Conservation (phyloP, 2,329 filamentous ascomycete species). For the Nigrospora osmanthi region DNA sequence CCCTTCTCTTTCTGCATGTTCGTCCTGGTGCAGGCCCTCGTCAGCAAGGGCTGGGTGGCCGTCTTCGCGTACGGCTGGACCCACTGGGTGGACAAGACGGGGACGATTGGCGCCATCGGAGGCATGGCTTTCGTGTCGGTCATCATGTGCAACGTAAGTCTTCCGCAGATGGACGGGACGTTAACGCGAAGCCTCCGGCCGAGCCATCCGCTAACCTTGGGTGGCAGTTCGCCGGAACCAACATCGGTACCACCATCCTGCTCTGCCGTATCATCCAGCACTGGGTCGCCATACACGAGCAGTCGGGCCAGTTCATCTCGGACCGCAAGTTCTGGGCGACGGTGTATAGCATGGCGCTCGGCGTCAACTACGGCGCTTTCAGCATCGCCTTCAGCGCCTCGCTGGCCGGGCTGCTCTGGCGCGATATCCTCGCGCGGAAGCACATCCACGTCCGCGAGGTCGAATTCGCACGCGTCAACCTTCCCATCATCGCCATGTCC, state of each 20-base stretch:
- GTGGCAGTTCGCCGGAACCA: conserved; percentile 63
- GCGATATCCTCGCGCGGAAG: conserved; percentile 61
- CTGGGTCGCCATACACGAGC: conserved; percentile 53
- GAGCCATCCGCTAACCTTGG: background rate
- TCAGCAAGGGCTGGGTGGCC: conserved; percentile 66
- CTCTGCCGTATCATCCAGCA: conserved; percentile 62
- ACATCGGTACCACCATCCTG: conserved; percentile 69
- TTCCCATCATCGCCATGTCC: conserved; percentile 62
- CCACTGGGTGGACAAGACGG: conserved; percentile 63
- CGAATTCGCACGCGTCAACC: conserved; percentile 62
- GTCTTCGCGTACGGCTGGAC: conserved; percentile 70
- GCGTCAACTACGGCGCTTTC: conserved; percentile 69
- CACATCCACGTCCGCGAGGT: conserved; percentile 55
- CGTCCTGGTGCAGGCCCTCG: conserved; percentile 62
- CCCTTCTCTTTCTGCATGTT: conserved; percentile 72
- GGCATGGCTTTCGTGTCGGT: conserved; percentile 69
- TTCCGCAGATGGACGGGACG: background rate
- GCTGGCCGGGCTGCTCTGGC: conserved; percentile 64
- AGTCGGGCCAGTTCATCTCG: conserved; percentile 37
- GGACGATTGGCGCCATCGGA: conserved; percentile 58
- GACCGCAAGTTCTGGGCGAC: conserved; percentile 66
- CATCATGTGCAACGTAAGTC: conserved; percentile 62
- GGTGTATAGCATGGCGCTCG: conserved; percentile 67
- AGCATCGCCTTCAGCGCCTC: conserved; percentile 66
- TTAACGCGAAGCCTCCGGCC: too few species aligned